Base-by-base conservation (phyloP, 2,329 filamentous ascomycete species). In the Iodosphaeria phyllophila region DNA sequence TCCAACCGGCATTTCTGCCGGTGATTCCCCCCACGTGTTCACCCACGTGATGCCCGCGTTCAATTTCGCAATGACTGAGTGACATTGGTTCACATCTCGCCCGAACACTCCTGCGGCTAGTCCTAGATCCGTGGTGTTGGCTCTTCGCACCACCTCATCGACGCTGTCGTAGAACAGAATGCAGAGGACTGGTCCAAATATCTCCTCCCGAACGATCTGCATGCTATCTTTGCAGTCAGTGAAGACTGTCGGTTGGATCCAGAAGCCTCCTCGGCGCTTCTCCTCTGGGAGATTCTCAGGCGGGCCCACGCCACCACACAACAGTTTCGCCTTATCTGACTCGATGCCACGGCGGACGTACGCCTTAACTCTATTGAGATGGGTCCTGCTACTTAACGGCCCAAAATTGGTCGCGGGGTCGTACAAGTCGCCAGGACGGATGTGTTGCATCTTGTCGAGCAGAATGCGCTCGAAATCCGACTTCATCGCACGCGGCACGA, bases 11-110 rank as follows among this genome's bases (percentile, higher is more conserved):
- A 92, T 92, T 56, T 92, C 82, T 0, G 83, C 79, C 0, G 82
- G 82, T 24, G 66, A 74, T 54, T 92, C 82, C n/a, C 83, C 82
- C 83, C 83, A 92, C 0, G 78, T 83, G 47, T 92, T 92, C 26
- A 92, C 62, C 82, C 82, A 92, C 1, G 79, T 91, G 40, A 92
- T 92, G 17, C 82, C 82, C 0, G 80, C 80, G 42, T 91, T 64
- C 5, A 92, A 54, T 40, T 67, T 60, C 13, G 64, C 60, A 20
- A 86, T 59, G 1, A 86, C 64, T 21, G 64, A 56, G 40, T 92
- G 79, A 28, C 77, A 82, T 23, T 62, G 43, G 37, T 78, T 74
- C 26, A 92, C 48, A 35, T 91, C 68, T 30, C 64, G 66, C 1
- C 78, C 79, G 36, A 91, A 86, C 1, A 92, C 76, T 12, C 82